Percentiles rank a stretch among this genome's conserved stretches.
These are phyloP conservation scores for Penicillium canariense DNA, from an alignment of 495 filamentous ascomycete genomes.

Conservation along the genomic window DNA sequence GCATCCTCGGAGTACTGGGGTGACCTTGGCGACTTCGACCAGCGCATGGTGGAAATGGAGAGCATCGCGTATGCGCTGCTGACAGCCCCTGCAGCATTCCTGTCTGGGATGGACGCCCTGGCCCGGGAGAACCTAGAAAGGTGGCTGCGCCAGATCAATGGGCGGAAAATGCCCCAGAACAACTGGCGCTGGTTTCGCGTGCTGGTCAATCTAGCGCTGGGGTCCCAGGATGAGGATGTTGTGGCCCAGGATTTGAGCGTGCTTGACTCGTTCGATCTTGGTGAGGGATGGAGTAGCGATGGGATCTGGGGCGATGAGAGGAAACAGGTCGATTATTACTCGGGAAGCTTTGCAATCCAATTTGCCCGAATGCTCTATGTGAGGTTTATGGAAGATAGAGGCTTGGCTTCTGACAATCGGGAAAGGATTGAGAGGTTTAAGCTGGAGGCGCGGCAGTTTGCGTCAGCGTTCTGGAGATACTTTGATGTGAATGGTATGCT, in stretches of 20 bases:
- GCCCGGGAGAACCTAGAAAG: background rate
- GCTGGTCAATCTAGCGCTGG: conserved; percentile 18
- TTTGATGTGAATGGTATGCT: conserved; percentile 35
- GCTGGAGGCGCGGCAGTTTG: conserved; percentile 56
- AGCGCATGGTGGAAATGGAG: conserved; percentile 13
- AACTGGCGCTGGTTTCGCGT: conserved; percentile 25
- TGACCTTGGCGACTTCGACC: conserved; percentile 2
- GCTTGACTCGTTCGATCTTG: conserved; percentile 36
- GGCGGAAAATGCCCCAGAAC: conserved; percentile 15
- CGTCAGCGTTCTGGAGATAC: conserved; percentile 64
- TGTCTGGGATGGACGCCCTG: conserved; percentile 1
- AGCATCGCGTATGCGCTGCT: conserved; percentile 24
- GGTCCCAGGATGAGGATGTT: conserved; percentile 7
- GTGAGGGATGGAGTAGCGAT: conserved; percentile 71
- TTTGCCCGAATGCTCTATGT: conserved; percentile 20
- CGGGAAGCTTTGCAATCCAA: conserved; percentile 26
- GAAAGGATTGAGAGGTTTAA: conserved; percentile 59
- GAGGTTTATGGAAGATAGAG: conserved; percentile 3
- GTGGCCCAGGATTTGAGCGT: conserved; percentile 9
- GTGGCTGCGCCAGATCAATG: conserved; percentile 17
- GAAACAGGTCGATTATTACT: conserved; percentile 24
- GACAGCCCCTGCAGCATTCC: conserved; percentile 8
- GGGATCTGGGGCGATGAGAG: conserved; percentile 53
- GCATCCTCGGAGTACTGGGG: conserved; percentile 6
- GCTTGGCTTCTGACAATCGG: background rate